Conservation (phyloP, 768 basidiomycete genomes). For the Russula olivacea region DNA sequence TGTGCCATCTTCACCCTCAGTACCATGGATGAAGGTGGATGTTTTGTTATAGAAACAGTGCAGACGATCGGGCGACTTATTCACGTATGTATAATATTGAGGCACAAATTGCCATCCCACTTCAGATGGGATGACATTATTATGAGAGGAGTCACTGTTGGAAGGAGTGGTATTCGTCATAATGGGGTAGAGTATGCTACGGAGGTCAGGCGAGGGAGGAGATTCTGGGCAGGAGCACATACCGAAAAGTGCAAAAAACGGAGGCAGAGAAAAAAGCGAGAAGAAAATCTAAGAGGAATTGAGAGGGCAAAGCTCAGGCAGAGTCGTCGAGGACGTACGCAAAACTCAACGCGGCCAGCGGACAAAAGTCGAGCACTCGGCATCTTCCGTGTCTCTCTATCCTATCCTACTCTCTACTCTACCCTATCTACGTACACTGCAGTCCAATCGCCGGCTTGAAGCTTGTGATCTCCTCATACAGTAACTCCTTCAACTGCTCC, state of each 20-base stretch:
- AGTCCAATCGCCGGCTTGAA: conserved; percentile 68
- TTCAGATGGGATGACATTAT: conserved; percentile 80
- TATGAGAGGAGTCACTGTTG: conserved; percentile 38
- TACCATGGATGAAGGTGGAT: conserved; percentile 95
- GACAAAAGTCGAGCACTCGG: conserved; percentile 18
- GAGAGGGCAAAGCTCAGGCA: not conserved
- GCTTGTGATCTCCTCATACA: conserved; percentile 92
- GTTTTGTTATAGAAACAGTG: conserved; percentile 99
- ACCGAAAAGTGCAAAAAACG: conserved; percentile 18
- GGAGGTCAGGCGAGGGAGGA: conserved; percentile 3
- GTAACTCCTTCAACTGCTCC: conserved; percentile 89
- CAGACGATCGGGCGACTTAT: conserved; percentile 93
- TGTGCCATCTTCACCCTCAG: conserved; percentile 90
- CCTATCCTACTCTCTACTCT: not conserved
- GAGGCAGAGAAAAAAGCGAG: conserved; percentile 19
- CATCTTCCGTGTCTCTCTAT: conserved; percentile 17
- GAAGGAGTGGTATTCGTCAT: conserved; percentile 41
- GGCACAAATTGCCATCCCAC: conserved; percentile 99
- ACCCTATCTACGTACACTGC: not conserved
- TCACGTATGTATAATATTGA: conserved; percentile 98
- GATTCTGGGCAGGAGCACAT: not conserved
- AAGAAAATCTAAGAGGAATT: conserved; percentile 24
- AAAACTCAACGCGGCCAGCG: conserved; percentile 13
- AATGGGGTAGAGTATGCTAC: conserved; percentile 22
- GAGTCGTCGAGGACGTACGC: conserved; percentile 17